Evolutionary conservation across 148 eudicot genomes (phyloP).

Genomic region (Pouteria glomerata): DNA sequence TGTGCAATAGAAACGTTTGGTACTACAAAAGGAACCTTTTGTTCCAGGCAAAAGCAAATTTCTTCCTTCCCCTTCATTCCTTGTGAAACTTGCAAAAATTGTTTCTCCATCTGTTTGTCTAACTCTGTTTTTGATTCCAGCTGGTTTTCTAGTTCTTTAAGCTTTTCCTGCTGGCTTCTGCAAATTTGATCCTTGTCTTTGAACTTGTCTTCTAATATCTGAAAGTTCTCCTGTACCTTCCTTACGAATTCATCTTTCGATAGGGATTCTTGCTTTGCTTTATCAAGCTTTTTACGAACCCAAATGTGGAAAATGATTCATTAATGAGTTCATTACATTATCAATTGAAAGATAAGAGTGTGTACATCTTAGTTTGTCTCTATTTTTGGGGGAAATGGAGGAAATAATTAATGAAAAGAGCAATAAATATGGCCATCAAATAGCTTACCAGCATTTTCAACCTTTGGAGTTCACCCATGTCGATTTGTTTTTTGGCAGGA

Average conservation of each 20-base stretch:
- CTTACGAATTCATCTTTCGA: conserved; percentile 65
- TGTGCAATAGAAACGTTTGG: neutral
- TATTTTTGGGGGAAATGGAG: neutral
- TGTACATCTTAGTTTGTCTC: too few species aligned
- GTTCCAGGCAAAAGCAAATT: conserved; percentile 48
- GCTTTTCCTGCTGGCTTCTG: conserved; percentile 66
- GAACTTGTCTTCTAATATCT: conserved; percentile 58
- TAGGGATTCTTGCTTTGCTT: conserved; percentile 67
- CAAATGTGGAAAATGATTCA: neutral
- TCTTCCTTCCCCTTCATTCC: conserved; percentile 64
- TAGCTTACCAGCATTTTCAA: conserved; percentile 59
- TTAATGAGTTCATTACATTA: too few species aligned
- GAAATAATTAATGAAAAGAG: neutral
- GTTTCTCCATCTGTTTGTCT: conserved; percentile 53
- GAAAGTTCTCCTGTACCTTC: conserved; percentile 68
- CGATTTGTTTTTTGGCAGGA: conserved; percentile 74
- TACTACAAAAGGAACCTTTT: conserved; percentile 34
- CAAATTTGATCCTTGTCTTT: conserved; percentile 67
- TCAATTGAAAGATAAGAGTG: too few species aligned
- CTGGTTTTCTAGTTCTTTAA: conserved; percentile 65
- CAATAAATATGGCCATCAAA: neutral
- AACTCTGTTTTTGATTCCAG: conserved; percentile 45
- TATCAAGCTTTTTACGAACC: conserved; percentile 53
- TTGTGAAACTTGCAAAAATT: conserved; percentile 56
- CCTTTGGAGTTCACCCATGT: conserved; percentile 76